Evolutionary conservation across 495 filamentous ascomycete species (phyloP), one percentile per base, ranked within the genome.

Genomic region (Choiromyces venosus): DNA sequence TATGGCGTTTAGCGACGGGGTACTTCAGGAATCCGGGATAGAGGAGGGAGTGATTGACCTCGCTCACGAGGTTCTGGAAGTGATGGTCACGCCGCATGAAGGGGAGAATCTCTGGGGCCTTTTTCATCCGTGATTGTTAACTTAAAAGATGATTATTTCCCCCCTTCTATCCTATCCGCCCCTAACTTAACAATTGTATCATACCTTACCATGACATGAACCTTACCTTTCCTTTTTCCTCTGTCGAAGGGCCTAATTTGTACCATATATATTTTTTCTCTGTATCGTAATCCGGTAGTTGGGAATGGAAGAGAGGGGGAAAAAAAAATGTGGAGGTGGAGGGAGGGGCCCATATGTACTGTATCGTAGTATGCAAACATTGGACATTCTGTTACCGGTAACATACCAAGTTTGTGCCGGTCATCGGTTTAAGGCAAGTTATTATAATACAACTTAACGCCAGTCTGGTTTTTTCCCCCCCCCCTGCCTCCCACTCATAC

Each of bases 21-120:
- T 85, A 8, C 83, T 89, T 65, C 80, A 91, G 19, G 91, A 92
- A 80, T 82, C 82, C 33, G 89, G 89, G 3, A 89, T 93, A 69
- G 87, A 89, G 33, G 87, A 91, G 68, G 89, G 89, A 67, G 88
- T 88, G 18, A 85, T 89, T 29, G 89, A 91, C 69, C 87, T 85
- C 81, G 91, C 91, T 68, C 87, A 89, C 76, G 82, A 83, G 74
- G 83, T 93, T 73, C 79, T 93, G 65, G 89, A 92, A 76, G 85
- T 86, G 69, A 86, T 86, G 76, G 85, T 91, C 36, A 91, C 87
- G 76, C 89, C 89, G 10, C 87, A 92, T 75, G 91, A 93, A 81
- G 90, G 89, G 3, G 89, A 91, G 81, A 88, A 86, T 8, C 81
- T 93, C 38, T 82, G 87, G 21, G 83, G 83, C 42, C 88, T 86